phyloP scores from a whole-genome alignment of 257 asterid species.

The Solanum corneliomulleri region DNA sequence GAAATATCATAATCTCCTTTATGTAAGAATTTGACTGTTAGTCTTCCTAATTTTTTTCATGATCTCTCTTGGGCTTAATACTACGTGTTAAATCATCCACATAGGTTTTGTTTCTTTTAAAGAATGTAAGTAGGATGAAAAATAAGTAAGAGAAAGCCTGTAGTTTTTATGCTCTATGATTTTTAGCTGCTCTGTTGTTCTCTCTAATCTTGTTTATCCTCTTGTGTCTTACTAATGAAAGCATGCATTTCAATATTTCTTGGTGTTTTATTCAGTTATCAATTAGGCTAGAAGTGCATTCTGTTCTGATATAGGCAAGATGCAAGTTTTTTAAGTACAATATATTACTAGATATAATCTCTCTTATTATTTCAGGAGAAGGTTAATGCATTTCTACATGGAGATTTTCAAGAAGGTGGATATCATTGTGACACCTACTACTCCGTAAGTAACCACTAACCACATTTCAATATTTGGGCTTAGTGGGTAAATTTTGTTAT shows the following conservation, averaged over 20 bases:
- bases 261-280: not conserved
- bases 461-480: not conserved
- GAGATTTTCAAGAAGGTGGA: slow-evolving; percentile 71
- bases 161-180: not conserved
- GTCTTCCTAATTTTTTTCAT: not conserved
- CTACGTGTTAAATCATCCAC: not conserved
- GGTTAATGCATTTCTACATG: slow-evolving; percentile 72
- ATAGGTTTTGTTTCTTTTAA: not conserved
- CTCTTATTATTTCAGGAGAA: slow-evolving; percentile 34
- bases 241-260: not conserved
- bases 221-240: not conserved
- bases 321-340: not conserved
- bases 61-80: not conserved
- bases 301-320: not conserved
- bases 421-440: slow-evolving; percentile 63
- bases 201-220: not conserved
- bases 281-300: not conserved
- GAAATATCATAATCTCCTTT: not conserved
- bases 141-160: not conserved
- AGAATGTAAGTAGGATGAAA: not conserved
- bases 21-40: not conserved
- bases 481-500: not conserved
- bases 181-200: not conserved
- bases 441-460: slow-evolving; percentile 48
- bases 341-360: not conserved